Evolutionary conservation across 306 rosid genomes (phyloP), one percentile per base, ranked within the genome.

Genomic region (Astragalus membranaceus): DNA sequence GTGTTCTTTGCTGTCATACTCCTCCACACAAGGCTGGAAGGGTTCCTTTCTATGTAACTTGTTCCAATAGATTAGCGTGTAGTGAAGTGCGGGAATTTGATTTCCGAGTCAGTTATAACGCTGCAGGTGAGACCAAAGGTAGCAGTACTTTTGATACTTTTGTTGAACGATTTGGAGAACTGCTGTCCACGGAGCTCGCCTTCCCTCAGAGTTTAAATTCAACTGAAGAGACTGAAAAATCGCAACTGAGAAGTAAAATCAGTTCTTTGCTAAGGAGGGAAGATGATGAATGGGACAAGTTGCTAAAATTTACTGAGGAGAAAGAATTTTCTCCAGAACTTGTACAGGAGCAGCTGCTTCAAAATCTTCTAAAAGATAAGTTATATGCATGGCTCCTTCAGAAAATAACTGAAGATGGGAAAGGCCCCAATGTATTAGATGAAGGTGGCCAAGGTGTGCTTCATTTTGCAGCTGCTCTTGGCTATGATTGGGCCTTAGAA

Each of bases 61-160:
- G 88, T 83, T 92, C 98, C 84, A 92, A 92, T 77, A 82, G 98
- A 77, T 57, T 88, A 76, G 92, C 98, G 15, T 92, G 98, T 67
- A 92, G 98, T 75, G 98, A 92, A 77, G 88, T 92, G 50, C 83
- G 89, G 64, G 95, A 92, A 54, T 92, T 92, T 79, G 95, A 89
- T 75, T 89, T 84, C 75, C 85, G 78, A 61, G 81, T 62, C 8
- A 74, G 47, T 73, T 56, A 62, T 65, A 79, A 80, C 64, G 20
- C 30, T 72, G 75, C 47, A 67, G 72, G 75, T 39, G 54, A 79
- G 47, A 49, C 53, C 56, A 73, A 55, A 53, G 80, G 66, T 72
- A 86, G 15, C 70, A 86, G 10, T 64, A 57, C 58, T 64, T 64
- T 14, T 23, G 82, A 86, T 42, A 59, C 36, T 47, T 75, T 87